Evolutionary conservation across 345 rosid species (phyloP).

Genomic region (Pugionium dolabratum): DNA sequence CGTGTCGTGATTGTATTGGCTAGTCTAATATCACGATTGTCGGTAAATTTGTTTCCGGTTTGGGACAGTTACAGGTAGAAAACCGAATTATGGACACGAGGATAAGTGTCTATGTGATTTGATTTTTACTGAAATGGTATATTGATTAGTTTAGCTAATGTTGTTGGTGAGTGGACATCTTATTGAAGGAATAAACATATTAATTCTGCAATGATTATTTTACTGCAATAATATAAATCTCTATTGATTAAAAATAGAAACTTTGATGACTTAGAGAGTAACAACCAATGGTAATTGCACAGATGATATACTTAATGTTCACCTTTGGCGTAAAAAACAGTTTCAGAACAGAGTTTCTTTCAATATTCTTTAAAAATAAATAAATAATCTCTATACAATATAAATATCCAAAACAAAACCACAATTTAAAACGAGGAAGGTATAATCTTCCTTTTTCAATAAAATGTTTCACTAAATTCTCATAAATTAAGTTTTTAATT

Average conservation of each 20-base stretch:
- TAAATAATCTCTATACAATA: too few relatives aligned
- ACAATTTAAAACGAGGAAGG: too few relatives aligned
- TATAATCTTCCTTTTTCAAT: too few relatives aligned
- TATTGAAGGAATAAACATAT: slow-evolving; percentile 18
- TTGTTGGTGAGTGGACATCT: slow-evolving; percentile 18
- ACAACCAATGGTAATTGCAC: slow-evolving; percentile 7
- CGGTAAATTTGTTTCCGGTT: slow-evolving; percentile 8
- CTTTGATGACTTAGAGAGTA: slow-evolving; percentile 16
- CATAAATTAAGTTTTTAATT: too few relatives aligned
- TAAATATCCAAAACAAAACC: too few relatives aligned
- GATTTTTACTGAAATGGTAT: neutral
- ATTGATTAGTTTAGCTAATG: slow-evolving; percentile 5
- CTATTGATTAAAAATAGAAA: slow-evolving; percentile 23
- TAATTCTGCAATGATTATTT: slow-evolving; percentile 19
- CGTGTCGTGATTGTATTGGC: slow-evolving; percentile 19
- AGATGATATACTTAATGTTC: too few relatives aligned
- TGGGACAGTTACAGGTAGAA: slow-evolving; percentile 22
- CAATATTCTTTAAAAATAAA: too few relatives aligned
- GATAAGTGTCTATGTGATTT: slow-evolving; percentile 3
- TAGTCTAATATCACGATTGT: too few relatives aligned
- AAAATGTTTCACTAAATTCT: too few relatives aligned
- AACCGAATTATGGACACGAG: neutral
- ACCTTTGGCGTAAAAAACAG: too few relatives aligned
- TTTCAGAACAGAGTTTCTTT: too few relatives aligned
- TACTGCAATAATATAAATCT: neutral